Evolutionary conservation across 2,329 filamentous ascomycete species (phyloP).

Genomic region (Talaromyces albobiverticillius): DNA sequence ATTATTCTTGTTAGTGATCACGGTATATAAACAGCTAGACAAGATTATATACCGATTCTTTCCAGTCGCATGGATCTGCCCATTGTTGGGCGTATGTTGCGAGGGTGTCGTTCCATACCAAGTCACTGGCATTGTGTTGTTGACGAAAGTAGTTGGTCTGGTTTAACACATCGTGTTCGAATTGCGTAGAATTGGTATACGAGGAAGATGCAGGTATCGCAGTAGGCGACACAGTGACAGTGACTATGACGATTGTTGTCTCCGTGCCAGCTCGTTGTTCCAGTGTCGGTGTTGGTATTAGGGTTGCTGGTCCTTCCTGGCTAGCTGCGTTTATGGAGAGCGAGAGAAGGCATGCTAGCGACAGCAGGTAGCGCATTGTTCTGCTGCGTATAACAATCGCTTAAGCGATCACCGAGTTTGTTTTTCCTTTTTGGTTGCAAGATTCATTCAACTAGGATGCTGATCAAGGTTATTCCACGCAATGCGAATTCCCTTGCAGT

Average conservation of each 20-base stretch:
- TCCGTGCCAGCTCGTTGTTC: conserved; percentile 1
- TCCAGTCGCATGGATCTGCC: conserved; percentile 57
- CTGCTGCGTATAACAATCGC: background rate
- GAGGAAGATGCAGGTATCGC: background rate
- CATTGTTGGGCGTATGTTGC: conserved; percentile 62
- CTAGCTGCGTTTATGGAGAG: background rate
- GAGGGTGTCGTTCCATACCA: conserved; percentile 66
- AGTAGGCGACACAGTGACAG: conserved; percentile 7
- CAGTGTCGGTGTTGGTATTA: background rate
- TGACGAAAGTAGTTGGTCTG: conserved; percentile 53
- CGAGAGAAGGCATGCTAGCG: background rate
- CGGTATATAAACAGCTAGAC: background rate
- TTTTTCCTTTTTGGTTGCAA: background rate
- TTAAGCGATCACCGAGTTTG: background rate
- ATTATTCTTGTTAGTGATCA: background rate
- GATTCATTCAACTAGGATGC: background rate
- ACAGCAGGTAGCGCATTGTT: conserved; percentile 1
- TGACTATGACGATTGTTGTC: conserved; percentile 10
- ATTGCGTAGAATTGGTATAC: conserved; percentile 7
- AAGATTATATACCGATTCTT: conserved; percentile 7
- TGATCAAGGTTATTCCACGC: background rate
- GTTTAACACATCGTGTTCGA: conserved; percentile 6
- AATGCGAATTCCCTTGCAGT: background rate
- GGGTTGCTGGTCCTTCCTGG: conserved; percentile 1
- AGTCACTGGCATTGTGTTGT: conserved; percentile 68